phyloP scores from a whole-genome alignment of 208 protist species.

The Strigomonas galati region DNA sequence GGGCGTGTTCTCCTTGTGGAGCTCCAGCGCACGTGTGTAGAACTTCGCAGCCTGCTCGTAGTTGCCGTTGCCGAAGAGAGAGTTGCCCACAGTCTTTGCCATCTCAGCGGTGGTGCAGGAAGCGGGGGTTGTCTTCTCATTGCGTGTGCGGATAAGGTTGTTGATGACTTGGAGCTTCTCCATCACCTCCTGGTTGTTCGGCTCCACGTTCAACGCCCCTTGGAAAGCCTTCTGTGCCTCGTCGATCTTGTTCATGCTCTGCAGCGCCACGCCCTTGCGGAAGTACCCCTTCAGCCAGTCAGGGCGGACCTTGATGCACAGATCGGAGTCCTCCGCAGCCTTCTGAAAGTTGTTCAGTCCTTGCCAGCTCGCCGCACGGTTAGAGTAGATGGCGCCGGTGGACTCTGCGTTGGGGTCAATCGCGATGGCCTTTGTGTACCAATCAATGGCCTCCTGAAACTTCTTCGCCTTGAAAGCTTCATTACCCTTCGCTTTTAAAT shows the following conservation, averaged over 20 bases:
- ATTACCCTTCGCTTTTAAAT: slow-evolving; percentile 89
- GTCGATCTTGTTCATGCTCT: slow-evolving; percentile 65
- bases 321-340: slow-evolving; percentile 72
- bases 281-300: slow-evolving; percentile 92
- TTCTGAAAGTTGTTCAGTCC: slow-evolving; percentile 69
- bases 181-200: slow-evolving; percentile 74
- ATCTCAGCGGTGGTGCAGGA: slow-evolving; percentile 81
- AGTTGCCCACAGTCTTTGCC: slow-evolving; percentile 88
- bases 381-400: slow-evolving; percentile 84
- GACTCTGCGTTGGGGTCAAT: slow-evolving; percentile 72
- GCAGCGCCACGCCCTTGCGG: slow-evolving; percentile 77
- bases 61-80: slow-evolving; percentile 83
- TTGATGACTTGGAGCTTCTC: slow-evolving; percentile 74
- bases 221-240: slow-evolving; percentile 82
- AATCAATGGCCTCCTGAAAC: slow-evolving; percentile 86
- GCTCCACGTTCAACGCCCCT: slow-evolving; percentile 69
- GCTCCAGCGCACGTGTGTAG: slow-evolving; percentile 90
- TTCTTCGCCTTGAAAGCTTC: slow-evolving; percentile 87
- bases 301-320: slow-evolving; percentile 82
- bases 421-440: slow-evolving; percentile 89
- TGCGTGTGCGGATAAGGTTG: slow-evolving; percentile 62
- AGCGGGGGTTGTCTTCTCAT: slow-evolving; percentile 73
- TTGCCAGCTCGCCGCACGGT: slow-evolving; percentile 85
- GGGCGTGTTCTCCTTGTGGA: slow-evolving; percentile 42
- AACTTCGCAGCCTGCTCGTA: slow-evolving; percentile 86